Base-by-base conservation (phyloP, 2,329 filamentous ascomycete species). In the Didymella lethalis region DNA sequence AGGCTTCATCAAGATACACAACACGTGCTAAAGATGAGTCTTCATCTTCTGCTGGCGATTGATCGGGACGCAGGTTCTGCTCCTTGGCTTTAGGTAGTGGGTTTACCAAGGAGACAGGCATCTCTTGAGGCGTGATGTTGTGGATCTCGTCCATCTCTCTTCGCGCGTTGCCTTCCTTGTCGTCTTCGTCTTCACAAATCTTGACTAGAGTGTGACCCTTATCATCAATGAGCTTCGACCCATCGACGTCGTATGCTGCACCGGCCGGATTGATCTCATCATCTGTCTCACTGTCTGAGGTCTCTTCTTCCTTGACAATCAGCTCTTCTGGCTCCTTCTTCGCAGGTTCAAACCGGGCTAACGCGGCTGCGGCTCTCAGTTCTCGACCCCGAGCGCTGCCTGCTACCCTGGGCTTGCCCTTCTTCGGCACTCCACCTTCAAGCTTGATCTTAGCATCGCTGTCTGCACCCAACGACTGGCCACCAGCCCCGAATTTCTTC, bases 401-500 rank as follows among this genome's bases (percentile, higher is more conserved):
- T 3, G 91, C 91, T 11, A 94, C 90, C 46, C 89, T 84, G 0
- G 91, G 91, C 66, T 90, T 91, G 10, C 83, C 85, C 26, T 84
- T 82, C 1, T 84, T 80, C 49, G 82, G 80, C 67, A 86, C 85
- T 48, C 88, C 88, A 32, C 84, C 84, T 73, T 93, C 90, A 14
- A 93, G 77, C 70, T 86, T 86, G 20, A 84, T 80, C 70, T 91
- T 89, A 34, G 83, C 77, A 34, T 82, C 82, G 29, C 89, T 87
- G 61, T 93, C 90, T 3, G 87, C 88, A 0, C 91, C 91, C 1
- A 95, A 79, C 0, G 85, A 79, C 28, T 87, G 80, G 0, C 91
- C 91, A 43, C 89, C 87, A 28, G 81, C 83, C 4, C 91, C 91
- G 75, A 95, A 94, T 75, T 92, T 93, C 76, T 86, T 92, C 64